Evolutionary conservation across 345 rosid genomes (phyloP), one percentile per base, ranked within the genome.

Genomic region (Gossypium raimondii): DNA sequence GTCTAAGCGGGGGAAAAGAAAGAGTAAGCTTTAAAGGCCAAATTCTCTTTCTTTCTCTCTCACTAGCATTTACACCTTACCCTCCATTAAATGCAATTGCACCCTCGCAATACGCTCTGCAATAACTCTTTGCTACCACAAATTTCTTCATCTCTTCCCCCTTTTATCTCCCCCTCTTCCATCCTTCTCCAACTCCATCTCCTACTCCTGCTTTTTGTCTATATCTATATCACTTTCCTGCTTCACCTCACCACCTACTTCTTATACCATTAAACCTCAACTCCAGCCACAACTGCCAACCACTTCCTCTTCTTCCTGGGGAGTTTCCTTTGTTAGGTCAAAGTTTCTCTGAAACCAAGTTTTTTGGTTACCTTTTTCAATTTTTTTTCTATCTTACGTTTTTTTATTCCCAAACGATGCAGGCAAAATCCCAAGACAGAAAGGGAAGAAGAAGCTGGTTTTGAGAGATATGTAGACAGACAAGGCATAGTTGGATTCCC

Each of bases 41-140:
- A 80, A 75, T 24, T 20, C 65, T 74, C 63, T 68, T 25, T 51
- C 63, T 53, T 55, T 51, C 38, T 65, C 74, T 78, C 24, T 77
- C 74, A 22, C 63, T 58, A 18, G 82, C 83, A 75, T 82, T 83
- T 76, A 84, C 86, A 78, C 61, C 82, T 81, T 82, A 81, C 75
- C 82, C 80, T 20, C 88, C 86, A 90, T 85, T 90, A 87, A 90
- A 88, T 90, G 94, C 94, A 10, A 75, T 83, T 80, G 89, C 94
- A 87, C 86, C 91, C 88, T 86, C 89, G 85, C 90, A 77, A 82
- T 81, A 66, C 90, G 79, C 90, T 86, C 90, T 78, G 88, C 91
- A 89, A 83, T 89, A 79, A 88, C 90, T 86, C 86, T 85, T 79
- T 75, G 29, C 86, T 76, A 80, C 83, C 80, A 6, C 79, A 78